These are phyloP conservation scores for Hymenoscyphus fructigenus DNA, from an alignment of 2,329 filamentous ascomycete species.

Conservation along the genomic window DNA sequence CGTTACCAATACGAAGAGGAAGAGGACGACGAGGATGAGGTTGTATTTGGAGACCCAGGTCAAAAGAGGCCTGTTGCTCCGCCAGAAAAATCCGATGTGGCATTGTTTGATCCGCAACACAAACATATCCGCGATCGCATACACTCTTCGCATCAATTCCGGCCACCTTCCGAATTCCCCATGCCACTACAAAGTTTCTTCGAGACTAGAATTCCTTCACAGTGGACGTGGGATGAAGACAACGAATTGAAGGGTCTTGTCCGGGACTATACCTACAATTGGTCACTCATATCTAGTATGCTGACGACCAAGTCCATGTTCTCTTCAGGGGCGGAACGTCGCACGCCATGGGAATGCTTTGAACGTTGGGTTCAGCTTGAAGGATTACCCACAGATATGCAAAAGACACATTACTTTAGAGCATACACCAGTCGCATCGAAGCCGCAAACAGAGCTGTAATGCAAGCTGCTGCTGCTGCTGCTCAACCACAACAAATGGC, in stretches of 20 bases:
- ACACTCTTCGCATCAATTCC: slow-evolving; percentile 87
- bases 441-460: slow-evolving; percentile 53
- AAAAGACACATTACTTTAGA: slow-evolving; percentile 93
- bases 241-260: slow-evolving; percentile 84
- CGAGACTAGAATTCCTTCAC: slow-evolving; percentile 79
- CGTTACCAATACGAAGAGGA: slow-evolving; percentile 81
- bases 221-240: slow-evolving; percentile 89
- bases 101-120: slow-evolving; percentile 86
- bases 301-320: slow-evolving; percentile 73
- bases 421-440: slow-evolving; percentile 62
- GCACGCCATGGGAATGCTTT: slow-evolving; percentile 98
- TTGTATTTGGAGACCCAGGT: slow-evolving; percentile 32
- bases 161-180: slow-evolving; percentile 83
- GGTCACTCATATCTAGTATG: slow-evolving; percentile 87
- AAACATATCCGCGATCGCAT: slow-evolving; percentile 86
- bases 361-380: slow-evolving; percentile 94
- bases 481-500: slow-evolving; percentile 34
- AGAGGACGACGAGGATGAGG: slow-evolving; percentile 60
- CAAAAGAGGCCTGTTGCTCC: slow-evolving; percentile 48
- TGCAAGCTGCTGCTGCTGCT: slow-evolving; percentile 37
- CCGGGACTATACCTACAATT: slow-evolving; percentile 94
- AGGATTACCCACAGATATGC: slow-evolving; percentile 87
- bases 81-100: slow-evolving; percentile 73
- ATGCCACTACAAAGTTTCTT: slow-evolving; percentile 94
- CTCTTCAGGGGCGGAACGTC: slow-evolving; percentile 80